These are phyloP conservation scores for Penicillium psychrosexuale DNA, from an alignment of 2,329 filamentous ascomycete species.

Conservation along the genomic window DNA sequence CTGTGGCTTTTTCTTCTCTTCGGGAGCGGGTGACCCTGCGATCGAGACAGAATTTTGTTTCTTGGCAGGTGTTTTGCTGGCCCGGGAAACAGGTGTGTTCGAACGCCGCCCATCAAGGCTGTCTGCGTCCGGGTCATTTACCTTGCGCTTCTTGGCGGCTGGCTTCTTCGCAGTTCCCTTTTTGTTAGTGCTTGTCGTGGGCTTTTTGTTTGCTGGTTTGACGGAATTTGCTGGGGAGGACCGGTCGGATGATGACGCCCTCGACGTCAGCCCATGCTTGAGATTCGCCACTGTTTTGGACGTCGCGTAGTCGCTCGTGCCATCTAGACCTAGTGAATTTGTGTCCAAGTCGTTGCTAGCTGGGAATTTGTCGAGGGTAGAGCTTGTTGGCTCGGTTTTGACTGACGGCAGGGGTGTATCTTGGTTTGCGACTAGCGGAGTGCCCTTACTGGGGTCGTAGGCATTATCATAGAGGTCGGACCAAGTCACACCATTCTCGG, in stretches of 20 bases:
- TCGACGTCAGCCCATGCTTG: constrained; percentile 36
- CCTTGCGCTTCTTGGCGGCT: constrained; percentile 43
- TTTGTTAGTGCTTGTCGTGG: constrained; percentile 32
- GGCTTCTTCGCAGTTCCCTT: constrained; percentile 41
- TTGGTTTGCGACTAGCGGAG: constrained; percentile 12
- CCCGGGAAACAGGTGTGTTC: constrained; percentile 40
- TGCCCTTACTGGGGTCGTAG: constrained; percentile 16
- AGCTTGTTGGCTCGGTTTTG: constrained; percentile 34
- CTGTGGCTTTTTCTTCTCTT: constrained; percentile 29
- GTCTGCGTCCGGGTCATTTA: constrained; percentile 36
- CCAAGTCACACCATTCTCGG: constrained; percentile 29
- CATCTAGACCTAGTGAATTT: constrained; percentile 28
- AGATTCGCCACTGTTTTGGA: constrained; percentile 41
- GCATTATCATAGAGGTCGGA: constrained; percentile 36
- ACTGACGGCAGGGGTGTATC: constrained; percentile 27
- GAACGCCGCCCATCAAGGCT: constrained; percentile 39
- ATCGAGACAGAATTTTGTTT: constrained; percentile 41
- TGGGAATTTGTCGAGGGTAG: constrained; percentile 32
- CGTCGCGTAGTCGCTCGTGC: constrained; percentile 33
- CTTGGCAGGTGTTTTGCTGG: constrained; percentile 37
- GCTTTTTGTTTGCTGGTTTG: constrained; percentile 36
- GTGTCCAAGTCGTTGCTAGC: constrained; percentile 26
- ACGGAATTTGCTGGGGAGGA: constrained; percentile 38
- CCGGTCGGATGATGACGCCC: constrained; percentile 39
- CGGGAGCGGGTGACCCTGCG: constrained; percentile 40